Evolutionary conservation across 2,329 filamentous ascomycete genomes (phyloP).

Genomic region (Erysiphe pulchra): DNA sequence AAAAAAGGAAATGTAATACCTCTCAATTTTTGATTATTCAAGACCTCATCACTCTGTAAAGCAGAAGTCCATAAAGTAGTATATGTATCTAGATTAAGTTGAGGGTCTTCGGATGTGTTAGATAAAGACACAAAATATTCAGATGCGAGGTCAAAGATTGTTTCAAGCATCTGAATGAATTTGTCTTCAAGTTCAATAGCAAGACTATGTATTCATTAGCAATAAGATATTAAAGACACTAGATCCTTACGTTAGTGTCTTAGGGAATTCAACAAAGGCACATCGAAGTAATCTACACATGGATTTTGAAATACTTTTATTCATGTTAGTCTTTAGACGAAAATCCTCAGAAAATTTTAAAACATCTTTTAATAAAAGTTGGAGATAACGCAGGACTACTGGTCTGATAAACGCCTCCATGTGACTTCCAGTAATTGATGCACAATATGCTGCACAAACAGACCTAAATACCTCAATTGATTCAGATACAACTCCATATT

Average conservation of each 20-base stretch:
- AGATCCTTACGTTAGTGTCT: conserved; percentile 7
- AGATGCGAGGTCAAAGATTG: conserved; percentile 10
- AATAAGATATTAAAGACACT: background rate
- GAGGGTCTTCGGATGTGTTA: conserved; percentile 1
- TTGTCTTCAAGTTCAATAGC: conserved; percentile 3
- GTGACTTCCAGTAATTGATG: conserved; percentile 3
- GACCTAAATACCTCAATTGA: conserved; percentile 7
- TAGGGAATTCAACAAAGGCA: conserved; percentile 10
- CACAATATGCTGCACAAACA: conserved; percentile 8
- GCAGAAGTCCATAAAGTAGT: conserved; percentile 7
- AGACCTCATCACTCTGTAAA: conserved; percentile 6
- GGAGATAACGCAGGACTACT: conserved; percentile 4
- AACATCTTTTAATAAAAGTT: conserved; percentile 1
- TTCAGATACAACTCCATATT: conserved; percentile 3
- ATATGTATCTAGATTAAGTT: conserved; percentile 5
- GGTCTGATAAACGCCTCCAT: conserved; percentile 2
- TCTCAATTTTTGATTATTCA: conserved; percentile 6
- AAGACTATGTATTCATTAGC: conserved; percentile 7
- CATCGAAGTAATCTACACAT: conserved; percentile 6
- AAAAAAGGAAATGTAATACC: conserved; percentile 4
- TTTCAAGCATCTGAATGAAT: conserved; percentile 7
- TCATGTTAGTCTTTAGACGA: background rate
- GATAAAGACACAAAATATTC: conserved; percentile 1
- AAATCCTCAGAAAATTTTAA: background rate
- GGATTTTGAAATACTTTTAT: background rate